Evolutionary conservation across 177 flowering plant genomes (phyloP).

Genomic region (Vitis hybrid): DNA sequence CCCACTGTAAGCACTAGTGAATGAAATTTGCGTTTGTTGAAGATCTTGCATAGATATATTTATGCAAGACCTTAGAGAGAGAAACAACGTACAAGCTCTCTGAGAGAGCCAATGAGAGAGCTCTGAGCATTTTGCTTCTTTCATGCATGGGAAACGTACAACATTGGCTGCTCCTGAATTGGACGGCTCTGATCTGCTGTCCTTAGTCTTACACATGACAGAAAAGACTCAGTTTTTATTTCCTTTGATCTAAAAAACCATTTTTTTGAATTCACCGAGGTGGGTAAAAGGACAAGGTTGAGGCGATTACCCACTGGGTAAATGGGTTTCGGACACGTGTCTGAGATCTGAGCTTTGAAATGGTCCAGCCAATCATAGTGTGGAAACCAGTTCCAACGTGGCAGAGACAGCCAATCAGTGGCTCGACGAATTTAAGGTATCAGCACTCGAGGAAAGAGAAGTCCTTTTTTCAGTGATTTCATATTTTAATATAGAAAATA

Average conservation of each 20-base stretch:
- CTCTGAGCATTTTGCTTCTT: conserved; percentile 31
- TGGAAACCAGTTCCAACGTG: conserved; percentile 30
- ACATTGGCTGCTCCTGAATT: conserved; percentile 18
- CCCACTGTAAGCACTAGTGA: conserved; percentile 10
- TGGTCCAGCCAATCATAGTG: conserved; percentile 34
- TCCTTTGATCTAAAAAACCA: not conserved
- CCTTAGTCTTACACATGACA: conserved; percentile 19
- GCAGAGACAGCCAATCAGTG: conserved; percentile 51
- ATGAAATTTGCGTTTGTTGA: conserved; percentile 12
- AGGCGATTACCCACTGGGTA: conserved; percentile 27
- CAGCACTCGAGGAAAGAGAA: conserved; percentile 2
- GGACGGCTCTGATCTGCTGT: conserved; percentile 35
- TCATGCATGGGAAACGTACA: conserved; percentile 12
- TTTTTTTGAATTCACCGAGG: conserved; percentile 11
- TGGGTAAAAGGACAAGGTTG: conserved; percentile 17
- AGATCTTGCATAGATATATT: conserved; percentile 31
- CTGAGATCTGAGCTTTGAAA: conserved; percentile 10
- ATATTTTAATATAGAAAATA: not conserved
- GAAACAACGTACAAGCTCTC: conserved; percentile 15
- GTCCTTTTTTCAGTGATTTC: not conserved
- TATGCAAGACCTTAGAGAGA: conserved; percentile 24
- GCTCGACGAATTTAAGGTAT: conserved; percentile 64
- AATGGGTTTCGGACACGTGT: conserved; percentile 23
- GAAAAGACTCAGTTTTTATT: not conserved
- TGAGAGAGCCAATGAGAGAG: conserved; percentile 36